Base-by-base conservation (phyloP, 768 basidiomycete genomes). In the Lyophyllum atratum region DNA sequence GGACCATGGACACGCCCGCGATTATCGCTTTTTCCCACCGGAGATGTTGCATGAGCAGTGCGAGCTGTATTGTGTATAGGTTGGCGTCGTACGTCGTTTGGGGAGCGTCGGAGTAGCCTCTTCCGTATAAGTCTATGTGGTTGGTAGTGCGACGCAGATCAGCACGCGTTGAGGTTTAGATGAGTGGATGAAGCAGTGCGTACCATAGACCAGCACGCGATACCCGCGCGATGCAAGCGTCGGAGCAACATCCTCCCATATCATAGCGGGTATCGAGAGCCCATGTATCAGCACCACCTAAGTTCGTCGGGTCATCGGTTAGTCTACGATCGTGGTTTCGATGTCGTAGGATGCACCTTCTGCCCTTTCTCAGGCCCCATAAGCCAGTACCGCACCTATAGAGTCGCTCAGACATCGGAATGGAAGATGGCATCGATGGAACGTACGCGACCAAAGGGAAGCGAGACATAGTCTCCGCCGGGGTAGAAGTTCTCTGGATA, bases 91-190 rank as follows among this genome's bases (percentile, higher is more conserved):
- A 90, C 3, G 80, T 82, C 15, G 80, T 83, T 21, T 85, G 80
- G 0, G 91, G 91, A 1, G 90, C 90, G 54, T 90, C 90, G 1
- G 90, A 90, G 70, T 92, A 93, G 4, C 91, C 91, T 37, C 91
- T 81, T 12, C 90, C 92, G 58, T 90, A 92, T 19, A 92, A 75
- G 72, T 93, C 91, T 91, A 37, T 12, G 34, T 37, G 11, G 31
- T 7, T 37, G 34, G 34, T 9, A 15, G 17, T 4, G 17, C 58
- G 15, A 49, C 8, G 24, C 17, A n/a, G 28, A 26, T 49, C 21
- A 54, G 48, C 31, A 24, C 44, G 29, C 28, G 17, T 48, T 24
- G 28, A 26, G 25, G 47, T 24, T 55, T 24, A 39, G 5, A 19
- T n/a, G 17, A 40, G 25, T 15, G 14, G 14, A 14, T 25, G 17